Base-by-base conservation (phyloP, 129 eudicot species). In the Pseudognaphalium luteoalbum region DNA sequence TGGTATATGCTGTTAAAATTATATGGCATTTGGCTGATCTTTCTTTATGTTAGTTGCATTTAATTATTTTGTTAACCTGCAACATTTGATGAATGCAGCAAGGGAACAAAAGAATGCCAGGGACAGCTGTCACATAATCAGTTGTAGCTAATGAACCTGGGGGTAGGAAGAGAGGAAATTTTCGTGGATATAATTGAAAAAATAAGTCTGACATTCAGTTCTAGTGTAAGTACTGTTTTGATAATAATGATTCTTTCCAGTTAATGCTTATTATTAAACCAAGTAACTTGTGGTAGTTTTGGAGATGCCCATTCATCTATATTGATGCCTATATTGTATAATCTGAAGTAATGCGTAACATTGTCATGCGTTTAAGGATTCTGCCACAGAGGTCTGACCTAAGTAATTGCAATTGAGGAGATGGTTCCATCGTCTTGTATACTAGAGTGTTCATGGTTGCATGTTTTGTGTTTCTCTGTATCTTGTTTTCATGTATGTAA, bases 141-240 rank as follows among this genome's bases (percentile, higher is more conserved):
- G 96, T 94, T 50, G 97, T 94, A 58, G 97, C 98, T 62, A 83
- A 94, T 85, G 97, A 94, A 81, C 96, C 98, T 37, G 97, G 91
- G 72, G 97, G 98, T 51, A 84, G 93, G 68, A 94, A 83, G 72
- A 91, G 97, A 94, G 87, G 98, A 94, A 84, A 94, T 94, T 60
- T 94, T 94, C 62, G 98, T 94, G 79, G 98, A 94, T 75, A 89
- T 94, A 65, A 94, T 91, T 82, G 98, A 94, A 83, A 94, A 94
- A 86, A 91, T 94, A 65, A 94, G 98, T 78, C 87, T 94, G 59
- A 91, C 98, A 54, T 94, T 94, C 85, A 94, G 98, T 86, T 94
- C 98, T 15, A 94, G 98, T 79, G 98, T 90, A 74, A 88, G 96
- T 83, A 61, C 25, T 70, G 20, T 60, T 37, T 73, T 56, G 28